A percentile compares a stretch with the other conserved stretches of the same genome.
Conservation (phyloP, 352 stramenopile genomes). For the Globisporangium okanoganense region DNA sequence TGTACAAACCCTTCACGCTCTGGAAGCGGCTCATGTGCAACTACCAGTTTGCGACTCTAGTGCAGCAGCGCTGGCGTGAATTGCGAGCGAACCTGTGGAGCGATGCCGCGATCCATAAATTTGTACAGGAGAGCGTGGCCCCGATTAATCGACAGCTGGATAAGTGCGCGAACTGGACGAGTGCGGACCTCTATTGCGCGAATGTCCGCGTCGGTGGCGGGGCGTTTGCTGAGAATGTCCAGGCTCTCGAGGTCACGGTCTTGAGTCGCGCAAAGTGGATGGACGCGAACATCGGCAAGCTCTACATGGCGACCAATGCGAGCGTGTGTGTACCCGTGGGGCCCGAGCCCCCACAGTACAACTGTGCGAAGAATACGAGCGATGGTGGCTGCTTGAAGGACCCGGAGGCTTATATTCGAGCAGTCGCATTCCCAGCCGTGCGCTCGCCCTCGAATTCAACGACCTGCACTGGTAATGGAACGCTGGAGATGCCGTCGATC, state of each 20-base stretch:
- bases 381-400: conserved; percentile 16
- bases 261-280: conserved; percentile 16
- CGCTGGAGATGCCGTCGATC: not conserved
- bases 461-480: not conserved
- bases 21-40: not conserved
- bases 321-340: conserved; percentile 12
- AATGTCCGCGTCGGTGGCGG: conserved; percentile 11
- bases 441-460: conserved; percentile 1
- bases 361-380: conserved; percentile 18
- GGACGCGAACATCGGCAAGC: conserved; percentile 11
- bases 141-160: conserved; percentile 12
- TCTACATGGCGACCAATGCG: conserved; percentile 14
- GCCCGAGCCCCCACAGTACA: conserved; percentile 9
- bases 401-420: conserved; percentile 12
- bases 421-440: conserved; percentile 3
- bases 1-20: not conserved
- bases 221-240: conserved; percentile 16
- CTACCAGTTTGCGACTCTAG: not conserved
- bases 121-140: not conserved
- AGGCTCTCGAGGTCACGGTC: conserved; percentile 1
- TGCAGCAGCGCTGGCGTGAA: not conserved
- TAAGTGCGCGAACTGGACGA: conserved; percentile 20
- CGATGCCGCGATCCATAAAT: not conserved
- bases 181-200: conserved; percentile 8
- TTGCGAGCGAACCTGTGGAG: not conserved